These are phyloP conservation scores for Trypanosoma grayi DNA, from an alignment of 208 protist species.

Conservation along the genomic window DNA sequence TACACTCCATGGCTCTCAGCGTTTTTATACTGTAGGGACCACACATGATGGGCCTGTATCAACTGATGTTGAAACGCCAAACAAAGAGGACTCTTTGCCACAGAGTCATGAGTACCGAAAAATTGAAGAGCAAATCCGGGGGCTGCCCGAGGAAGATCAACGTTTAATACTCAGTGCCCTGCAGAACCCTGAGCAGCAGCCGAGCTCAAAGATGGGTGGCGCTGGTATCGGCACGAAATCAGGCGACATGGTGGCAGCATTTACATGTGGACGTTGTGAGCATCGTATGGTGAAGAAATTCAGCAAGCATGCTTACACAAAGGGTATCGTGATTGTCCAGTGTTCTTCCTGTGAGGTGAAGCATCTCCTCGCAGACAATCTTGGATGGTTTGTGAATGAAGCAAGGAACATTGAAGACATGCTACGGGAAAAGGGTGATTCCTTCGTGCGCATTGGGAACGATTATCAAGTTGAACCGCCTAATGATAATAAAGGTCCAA, in stretches of 20 bases:
- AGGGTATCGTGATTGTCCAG: slow-evolving; percentile 91
- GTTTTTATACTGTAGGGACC: slow-evolving; percentile 11
- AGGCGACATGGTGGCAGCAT: slow-evolving; percentile 86
- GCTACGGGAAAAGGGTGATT: slow-evolving; percentile 66
- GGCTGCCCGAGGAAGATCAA: slow-evolving; percentile 58
- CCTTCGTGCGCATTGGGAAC: slow-evolving; percentile 61
- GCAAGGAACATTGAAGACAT: slow-evolving; percentile 84
- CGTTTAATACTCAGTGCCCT: slow-evolving; percentile 59
- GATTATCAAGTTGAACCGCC: slow-evolving; percentile 49
- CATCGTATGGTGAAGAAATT: slow-evolving; percentile 90
- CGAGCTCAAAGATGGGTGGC: slow-evolving; percentile 75
- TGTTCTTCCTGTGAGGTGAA: slow-evolving; percentile 81
- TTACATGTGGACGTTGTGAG: slow-evolving; percentile 87
- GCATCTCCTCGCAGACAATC: slow-evolving; percentile 91
- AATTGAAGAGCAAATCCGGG: slow-evolving; percentile 35
- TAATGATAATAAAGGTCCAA: neutral
- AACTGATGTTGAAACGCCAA: neutral
- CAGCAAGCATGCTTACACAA: slow-evolving; percentile 89
- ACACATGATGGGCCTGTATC: neutral
- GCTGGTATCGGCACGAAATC: slow-evolving; percentile 66
- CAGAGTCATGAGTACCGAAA: slow-evolving; percentile 9
- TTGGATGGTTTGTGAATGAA: slow-evolving; percentile 86
- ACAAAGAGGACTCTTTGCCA: slow-evolving; percentile 1
- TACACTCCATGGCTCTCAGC: too few species aligned
- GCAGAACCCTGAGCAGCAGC: slow-evolving; percentile 36